These are phyloP conservation scores for Malassezia cuniculi DNA, from an alignment of 1,284 basidiomycete species.

Conservation along the genomic window DNA sequence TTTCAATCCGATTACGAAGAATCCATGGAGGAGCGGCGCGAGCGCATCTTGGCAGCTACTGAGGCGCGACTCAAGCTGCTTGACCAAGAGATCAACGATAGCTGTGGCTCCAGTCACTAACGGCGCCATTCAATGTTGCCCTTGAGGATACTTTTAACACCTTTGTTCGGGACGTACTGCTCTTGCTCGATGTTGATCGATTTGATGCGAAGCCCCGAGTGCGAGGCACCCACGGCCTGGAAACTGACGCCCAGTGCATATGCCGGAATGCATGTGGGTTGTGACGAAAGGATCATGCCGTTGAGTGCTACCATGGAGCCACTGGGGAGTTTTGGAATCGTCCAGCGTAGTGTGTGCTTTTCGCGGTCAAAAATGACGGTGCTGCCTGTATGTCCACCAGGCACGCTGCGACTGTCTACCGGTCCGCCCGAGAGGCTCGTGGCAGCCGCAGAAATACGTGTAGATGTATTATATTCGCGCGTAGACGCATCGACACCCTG, in stretches of 20 bases:
- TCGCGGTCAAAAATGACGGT: conserved; percentile 25
- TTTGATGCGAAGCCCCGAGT: conserved; percentile 69
- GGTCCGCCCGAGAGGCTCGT: neutral
- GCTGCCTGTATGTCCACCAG: conserved; percentile 15
- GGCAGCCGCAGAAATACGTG: conserved; percentile 1
- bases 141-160: conserved; percentile 44
- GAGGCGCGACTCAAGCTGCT: conserved; percentile 8
- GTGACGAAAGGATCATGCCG: conserved; percentile 12
- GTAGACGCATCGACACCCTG: conserved; percentile 24
- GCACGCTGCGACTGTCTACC: neutral
- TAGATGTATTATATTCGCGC: conserved; percentile 3
- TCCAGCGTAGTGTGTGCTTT: conserved; percentile 22
- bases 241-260: conserved; percentile 59
- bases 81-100: conserved; percentile 6
- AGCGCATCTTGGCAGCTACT: conserved; percentile 3
- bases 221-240: conserved; percentile 59
- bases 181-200: conserved; percentile 61
- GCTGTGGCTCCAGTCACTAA: conserved; percentile 2
- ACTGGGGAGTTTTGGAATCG: conserved; percentile 14
- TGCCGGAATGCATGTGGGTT: conserved; percentile 1
- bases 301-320: conserved; percentile 13
- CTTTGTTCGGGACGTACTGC: conserved; percentile 57
- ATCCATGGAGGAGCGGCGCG: conserved; percentile 7
- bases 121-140: conserved; percentile 31
- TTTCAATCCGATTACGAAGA: conserved; percentile 3